phyloP scores from a whole-genome alignment of 129 eudicot genomes.

The sunflower (Helianthus annuus) region HanXRQr2.0-SUNRISE NC_035449.2:2098373-2098872 shows the following conservation, averaged over 20 bases:
- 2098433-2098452: neutral
- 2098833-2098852: slow-evolving; percentile 54
- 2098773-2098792: slow-evolving; percentile 71
- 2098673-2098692: slow-evolving; percentile 70
- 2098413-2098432: neutral
- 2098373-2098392: slow-evolving; percentile 33
- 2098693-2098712: slow-evolving; percentile 70
- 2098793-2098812: slow-evolving; percentile 63
- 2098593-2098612: slow-evolving; percentile 55
- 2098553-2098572: slow-evolving; percentile 43
- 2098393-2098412: slow-evolving; percentile 37
- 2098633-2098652: slow-evolving; percentile 63
- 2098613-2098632: slow-evolving; percentile 55
- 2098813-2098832: slow-evolving; percentile 46
- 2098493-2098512: slow-evolving; percentile 49
- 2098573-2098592: slow-evolving; percentile 54
- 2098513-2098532: slow-evolving; percentile 53
- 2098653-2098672: slow-evolving; percentile 40
- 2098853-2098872: slow-evolving; percentile 60
- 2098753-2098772: slow-evolving; percentile 71
- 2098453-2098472: slow-evolving; percentile 18
- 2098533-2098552: slow-evolving; percentile 52
- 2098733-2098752: slow-evolving; percentile 75
- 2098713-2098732: slow-evolving; percentile 71
- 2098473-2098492: slow-evolving; percentile 42